A percentile compares a stretch with the other conserved stretches of the same genome.
Evolutionary conservation across 2,329 filamentous ascomycete genomes (phyloP).

Genomic region (Sphaerulina musiva): DNA sequence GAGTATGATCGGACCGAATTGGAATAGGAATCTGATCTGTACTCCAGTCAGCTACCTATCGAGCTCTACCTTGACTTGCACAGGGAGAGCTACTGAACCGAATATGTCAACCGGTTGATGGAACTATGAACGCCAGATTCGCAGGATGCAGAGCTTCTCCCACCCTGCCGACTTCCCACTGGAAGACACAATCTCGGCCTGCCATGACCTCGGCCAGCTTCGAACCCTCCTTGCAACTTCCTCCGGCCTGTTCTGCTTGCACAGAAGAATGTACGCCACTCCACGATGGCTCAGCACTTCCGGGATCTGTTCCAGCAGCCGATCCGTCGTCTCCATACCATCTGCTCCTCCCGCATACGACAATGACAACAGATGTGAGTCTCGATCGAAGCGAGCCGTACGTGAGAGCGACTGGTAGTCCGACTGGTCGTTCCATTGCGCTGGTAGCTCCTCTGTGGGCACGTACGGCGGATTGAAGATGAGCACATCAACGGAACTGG

Average conservation of each 20-base stretch:
- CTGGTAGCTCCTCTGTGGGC: constrained; percentile 69
- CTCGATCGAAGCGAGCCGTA: constrained; percentile 57
- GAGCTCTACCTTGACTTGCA: not conserved
- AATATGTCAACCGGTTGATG: not conserved
- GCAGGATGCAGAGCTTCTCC: constrained; percentile 86
- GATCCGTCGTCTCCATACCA: constrained; percentile 89
- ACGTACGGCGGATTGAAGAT: constrained; percentile 98
- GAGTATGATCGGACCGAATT: constrained; percentile 25
- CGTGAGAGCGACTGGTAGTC: constrained; percentile 7
- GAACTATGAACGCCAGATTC: constrained; percentile 63
- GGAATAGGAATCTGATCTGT: constrained; percentile 13
- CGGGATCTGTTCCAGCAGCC: constrained; percentile 65
- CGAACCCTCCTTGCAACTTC: constrained; percentile 60
- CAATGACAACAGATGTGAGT: constrained; percentile 74
- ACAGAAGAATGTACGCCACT: constrained; percentile 83
- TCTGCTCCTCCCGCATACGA: constrained; percentile 84
- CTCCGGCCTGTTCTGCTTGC: constrained; percentile 80
- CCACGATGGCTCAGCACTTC: constrained; percentile 58
- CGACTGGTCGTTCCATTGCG: constrained; percentile 5
- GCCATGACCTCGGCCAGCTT: constrained; percentile 57
- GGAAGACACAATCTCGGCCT: constrained; percentile 66
- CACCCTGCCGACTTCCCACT: constrained; percentile 87
- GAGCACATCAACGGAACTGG: constrained; percentile 65
- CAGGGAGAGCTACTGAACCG: not conserved
- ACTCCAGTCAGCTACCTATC: not conserved